Percentiles rank a stretch among this genome's conserved stretches.
Conservation (phyloP, 768 basidiomycete species). For the Psilocybe sp. region DNA sequence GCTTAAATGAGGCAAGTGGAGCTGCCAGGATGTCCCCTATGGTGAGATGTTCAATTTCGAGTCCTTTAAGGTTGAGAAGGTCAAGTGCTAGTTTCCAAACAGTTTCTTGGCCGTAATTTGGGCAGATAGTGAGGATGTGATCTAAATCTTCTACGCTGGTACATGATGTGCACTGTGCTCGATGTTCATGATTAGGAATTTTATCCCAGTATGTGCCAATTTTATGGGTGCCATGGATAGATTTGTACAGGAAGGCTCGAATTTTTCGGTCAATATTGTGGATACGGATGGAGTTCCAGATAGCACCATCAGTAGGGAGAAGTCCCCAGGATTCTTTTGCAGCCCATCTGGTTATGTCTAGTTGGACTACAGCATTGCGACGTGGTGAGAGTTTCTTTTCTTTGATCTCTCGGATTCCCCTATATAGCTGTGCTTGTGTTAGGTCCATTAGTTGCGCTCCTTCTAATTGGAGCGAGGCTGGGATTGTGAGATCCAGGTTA, state of each 20-base stretch:
- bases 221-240: neutral
- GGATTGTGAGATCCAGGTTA: neutral
- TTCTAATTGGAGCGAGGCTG: neutral
- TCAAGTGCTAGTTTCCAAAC: too few species aligned
- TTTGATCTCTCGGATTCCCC: neutral
- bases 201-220: neutral
- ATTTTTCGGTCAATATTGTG: neutral
- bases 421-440: neutral
- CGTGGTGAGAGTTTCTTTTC: neutral
- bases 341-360: neutral
- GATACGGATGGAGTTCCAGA: neutral
- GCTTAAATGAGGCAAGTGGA: too few species aligned
- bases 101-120: too few species aligned
- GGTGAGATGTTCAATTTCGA: too few species aligned
- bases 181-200: neutral
- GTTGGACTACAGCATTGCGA: neutral
- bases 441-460: neutral
- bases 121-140: too few species aligned
- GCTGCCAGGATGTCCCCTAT: too few species aligned
- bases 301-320: neutral
- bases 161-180: too few species aligned
- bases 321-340: neutral
- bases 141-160: too few species aligned
- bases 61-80: too few species aligned
- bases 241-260: neutral